These are phyloP conservation scores for Ceratobasidium theobromae DNA, from an alignment of 1,284 basidiomycete genomes.

Conservation along the genomic window DNA sequence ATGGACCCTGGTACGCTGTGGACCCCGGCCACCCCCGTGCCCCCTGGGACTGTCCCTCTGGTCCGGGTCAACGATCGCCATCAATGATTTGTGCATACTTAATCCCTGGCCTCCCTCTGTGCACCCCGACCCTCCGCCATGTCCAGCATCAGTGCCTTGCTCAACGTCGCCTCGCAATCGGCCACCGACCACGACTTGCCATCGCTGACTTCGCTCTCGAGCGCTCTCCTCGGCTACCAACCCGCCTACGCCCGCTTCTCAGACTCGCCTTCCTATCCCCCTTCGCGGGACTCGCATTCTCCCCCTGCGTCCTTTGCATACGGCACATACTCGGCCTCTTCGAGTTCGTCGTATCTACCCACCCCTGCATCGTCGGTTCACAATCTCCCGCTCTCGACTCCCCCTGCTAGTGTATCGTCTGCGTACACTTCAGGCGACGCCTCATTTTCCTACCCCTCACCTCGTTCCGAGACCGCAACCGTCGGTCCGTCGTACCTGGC, in stretches of 20 bases:
- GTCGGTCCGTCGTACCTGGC: constrained; percentile 18
- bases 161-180: constrained; percentile 31
- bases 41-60: background rate
- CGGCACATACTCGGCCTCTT: background rate
- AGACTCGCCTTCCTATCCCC: background rate
- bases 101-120: constrained; percentile 28
- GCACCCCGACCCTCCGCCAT: constrained; percentile 32
- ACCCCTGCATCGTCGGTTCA: constrained; percentile 24
- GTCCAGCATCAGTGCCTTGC: constrained; percentile 29
- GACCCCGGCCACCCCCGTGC: background rate
- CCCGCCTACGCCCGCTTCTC: constrained; percentile 7
- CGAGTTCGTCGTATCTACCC: constrained; percentile 9
- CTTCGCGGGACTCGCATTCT: constrained; percentile 20
- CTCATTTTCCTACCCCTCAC: constrained; percentile 20
- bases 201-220: constrained; percentile 16
- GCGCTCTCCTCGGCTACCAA: constrained; percentile 19
- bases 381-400: constrained; percentile 2
- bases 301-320: constrained; percentile 1
- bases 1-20: background rate
- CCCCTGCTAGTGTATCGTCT: background rate
- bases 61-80: background rate
- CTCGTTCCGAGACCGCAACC: constrained; percentile 26
- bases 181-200: constrained; percentile 28
- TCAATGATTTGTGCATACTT: constrained; percentile 7
- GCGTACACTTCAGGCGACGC: constrained; percentile 6